phyloP scores from a whole-genome alignment of 495 filamentous ascomycete species.

The Neurospora sp. region DNA sequence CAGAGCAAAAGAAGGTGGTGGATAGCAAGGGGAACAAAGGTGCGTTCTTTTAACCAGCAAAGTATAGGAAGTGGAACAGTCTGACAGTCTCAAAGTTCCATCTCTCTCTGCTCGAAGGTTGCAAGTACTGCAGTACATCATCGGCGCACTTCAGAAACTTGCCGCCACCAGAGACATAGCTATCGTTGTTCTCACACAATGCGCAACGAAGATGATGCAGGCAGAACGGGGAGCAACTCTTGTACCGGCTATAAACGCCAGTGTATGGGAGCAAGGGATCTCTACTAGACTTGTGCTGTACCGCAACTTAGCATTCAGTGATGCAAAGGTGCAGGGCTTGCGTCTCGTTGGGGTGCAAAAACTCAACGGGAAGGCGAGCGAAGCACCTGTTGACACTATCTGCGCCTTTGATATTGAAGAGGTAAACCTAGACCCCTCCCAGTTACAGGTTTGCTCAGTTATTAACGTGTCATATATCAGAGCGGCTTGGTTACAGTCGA shows the following conservation, averaged over 20 bases:
- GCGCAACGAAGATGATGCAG: constrained; percentile 59
- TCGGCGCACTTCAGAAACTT: constrained; percentile 48
- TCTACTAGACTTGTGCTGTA: constrained; percentile 60
- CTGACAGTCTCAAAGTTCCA: constrained; percentile 18
- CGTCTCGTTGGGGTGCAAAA: constrained; percentile 37
- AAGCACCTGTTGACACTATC: constrained; percentile 16
- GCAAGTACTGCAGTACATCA: constrained; percentile 36
- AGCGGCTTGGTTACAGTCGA: constrained; percentile 17
- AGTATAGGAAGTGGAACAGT: neutral
- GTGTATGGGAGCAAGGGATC: constrained; percentile 61
- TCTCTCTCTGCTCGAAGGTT: constrained; percentile 25
- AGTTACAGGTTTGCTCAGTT: constrained; percentile 11
- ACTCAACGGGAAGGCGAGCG: constrained; percentile 25
- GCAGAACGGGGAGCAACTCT: constrained; percentile 51
- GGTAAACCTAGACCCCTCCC: constrained; percentile 19
- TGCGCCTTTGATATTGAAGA: constrained; percentile 30
- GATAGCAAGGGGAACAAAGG: constrained; percentile 18
- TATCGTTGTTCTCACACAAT: constrained; percentile 60
- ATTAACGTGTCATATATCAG: constrained; percentile 6
- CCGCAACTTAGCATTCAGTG: constrained; percentile 44
- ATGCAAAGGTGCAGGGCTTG: constrained; percentile 16
- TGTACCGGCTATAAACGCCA: constrained; percentile 55
- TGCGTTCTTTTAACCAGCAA: neutral
- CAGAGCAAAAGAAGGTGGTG: constrained; percentile 8
- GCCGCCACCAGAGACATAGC: constrained; percentile 59